These are phyloP conservation scores for Sphagnum magellanicum DNA, from an alignment of 228 moss, liverwort and hornwort genomes.

Conservation along the genomic window DNA sequence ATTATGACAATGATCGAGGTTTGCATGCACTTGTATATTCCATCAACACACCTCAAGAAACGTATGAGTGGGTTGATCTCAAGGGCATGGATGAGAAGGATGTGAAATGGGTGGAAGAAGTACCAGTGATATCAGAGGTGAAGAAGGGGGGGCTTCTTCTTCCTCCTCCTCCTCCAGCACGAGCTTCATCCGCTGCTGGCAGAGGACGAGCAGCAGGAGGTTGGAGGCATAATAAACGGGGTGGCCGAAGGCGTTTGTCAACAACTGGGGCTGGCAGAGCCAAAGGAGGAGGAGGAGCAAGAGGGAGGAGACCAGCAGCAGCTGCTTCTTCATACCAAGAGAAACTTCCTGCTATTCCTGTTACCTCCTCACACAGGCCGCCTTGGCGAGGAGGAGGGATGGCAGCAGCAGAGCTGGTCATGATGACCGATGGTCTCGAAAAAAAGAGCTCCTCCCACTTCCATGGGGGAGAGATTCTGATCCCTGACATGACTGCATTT, in stretches of 20 bases:
- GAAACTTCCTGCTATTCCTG: conserved; percentile 3
- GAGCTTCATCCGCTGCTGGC: conserved; percentile 41
- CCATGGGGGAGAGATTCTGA: background rate
- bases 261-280: conserved; percentile 6
- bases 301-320: conserved; percentile 5
- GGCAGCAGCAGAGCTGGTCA: background rate
- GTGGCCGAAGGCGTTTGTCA: background rate
- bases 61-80: conserved; percentile 69
- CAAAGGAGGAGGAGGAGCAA: conserved; percentile 15
- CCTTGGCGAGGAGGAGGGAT: conserved; percentile 4
- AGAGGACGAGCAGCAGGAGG: conserved; percentile 59
- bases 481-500: conserved; percentile 5
- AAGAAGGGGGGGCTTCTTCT: conserved; percentile 2
- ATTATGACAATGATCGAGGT: conserved; percentile 37
- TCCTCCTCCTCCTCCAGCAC: conserved; percentile 16
- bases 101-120: conserved; percentile 58
- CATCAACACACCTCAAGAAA: conserved; percentile 44
- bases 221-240: conserved; percentile 14
- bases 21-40: conserved; percentile 57
- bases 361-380: conserved; percentile 2
- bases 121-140: conserved; percentile 17
- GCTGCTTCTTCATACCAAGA: background rate
- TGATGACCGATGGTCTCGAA: conserved; percentile 8
- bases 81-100: conserved; percentile 42
- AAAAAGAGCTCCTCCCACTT: background rate